A percentile compares a stretch with the other conserved stretches of the same genome.
Conservation (phyloP, 306 rosid genomes). For the Acacia melanoxylon region DNA sequence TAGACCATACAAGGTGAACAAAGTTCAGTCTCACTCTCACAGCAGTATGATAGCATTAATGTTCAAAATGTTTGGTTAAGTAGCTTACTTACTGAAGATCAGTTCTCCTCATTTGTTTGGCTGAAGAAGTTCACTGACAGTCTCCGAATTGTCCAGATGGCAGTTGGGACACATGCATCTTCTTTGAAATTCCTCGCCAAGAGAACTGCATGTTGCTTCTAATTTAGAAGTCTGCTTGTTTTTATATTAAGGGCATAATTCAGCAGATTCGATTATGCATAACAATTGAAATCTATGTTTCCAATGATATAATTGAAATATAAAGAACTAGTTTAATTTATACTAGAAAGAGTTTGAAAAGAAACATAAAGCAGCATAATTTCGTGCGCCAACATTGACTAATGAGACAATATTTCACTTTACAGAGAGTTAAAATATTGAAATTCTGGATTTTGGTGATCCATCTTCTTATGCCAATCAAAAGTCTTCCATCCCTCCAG, state of each 20-base stretch:
- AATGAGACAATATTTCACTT: neutral
- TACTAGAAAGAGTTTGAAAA: slow-evolving; percentile 24
- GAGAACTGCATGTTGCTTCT: slow-evolving; percentile 49
- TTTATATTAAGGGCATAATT: slow-evolving; percentile 58
- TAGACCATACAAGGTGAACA: neutral
- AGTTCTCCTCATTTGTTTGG: slow-evolving; percentile 45
- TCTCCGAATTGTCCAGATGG: slow-evolving; percentile 64
- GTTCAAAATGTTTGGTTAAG: neutral
- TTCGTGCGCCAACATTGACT: neutral
- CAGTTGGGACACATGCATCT: slow-evolving; percentile 75
- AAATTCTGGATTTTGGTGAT: neutral
- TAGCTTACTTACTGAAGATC: slow-evolving; percentile 42
- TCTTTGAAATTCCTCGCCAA: slow-evolving; percentile 69
- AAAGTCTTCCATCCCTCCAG: neutral
- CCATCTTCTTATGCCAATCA: neutral
- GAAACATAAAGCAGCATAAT: neutral
- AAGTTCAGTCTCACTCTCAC: neutral
- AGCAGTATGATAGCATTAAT: neutral
- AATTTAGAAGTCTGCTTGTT: slow-evolving; percentile 45
- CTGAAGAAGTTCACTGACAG: slow-evolving; percentile 40
- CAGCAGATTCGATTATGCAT: slow-evolving; percentile 4
- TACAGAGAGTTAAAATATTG: neutral
- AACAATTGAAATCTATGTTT: slow-evolving; percentile 1
- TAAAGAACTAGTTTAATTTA: neutral
- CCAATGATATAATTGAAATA: slow-evolving; percentile 1